Percentiles rank a stretch among this genome's conserved stretches.
Evolutionary conservation across 768 basidiomycete species (phyloP).

Genomic region (Kwoniella sp.): DNA sequence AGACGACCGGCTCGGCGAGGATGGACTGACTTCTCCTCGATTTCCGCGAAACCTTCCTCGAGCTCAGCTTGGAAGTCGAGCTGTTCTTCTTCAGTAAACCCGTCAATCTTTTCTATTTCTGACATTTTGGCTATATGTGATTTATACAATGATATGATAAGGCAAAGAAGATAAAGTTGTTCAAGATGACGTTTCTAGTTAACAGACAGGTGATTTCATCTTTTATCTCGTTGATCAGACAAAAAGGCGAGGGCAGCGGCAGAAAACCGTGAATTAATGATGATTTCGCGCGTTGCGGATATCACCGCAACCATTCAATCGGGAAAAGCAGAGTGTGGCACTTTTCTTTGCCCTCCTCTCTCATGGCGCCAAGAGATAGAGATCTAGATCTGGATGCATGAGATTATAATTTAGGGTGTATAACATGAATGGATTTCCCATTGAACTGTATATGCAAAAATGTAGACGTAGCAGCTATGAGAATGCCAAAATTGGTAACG

Average conservation of each 20-base stretch:
- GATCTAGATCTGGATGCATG: not conserved
- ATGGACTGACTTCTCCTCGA: conserved; percentile 43
- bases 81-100: conserved; percentile 43
- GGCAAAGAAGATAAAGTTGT: not conserved
- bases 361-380: too few species aligned
- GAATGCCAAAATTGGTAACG: not conserved
- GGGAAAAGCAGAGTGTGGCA: not conserved
- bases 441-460: not conserved
- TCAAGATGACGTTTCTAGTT: not conserved
- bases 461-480: not conserved
- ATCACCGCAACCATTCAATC: not conserved
- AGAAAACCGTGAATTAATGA: not conserved
- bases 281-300: not conserved
- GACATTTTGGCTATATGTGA: conserved; percentile 13
- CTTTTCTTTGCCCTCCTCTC: not conserved
- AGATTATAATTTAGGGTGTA: not conserved
- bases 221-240: not conserved
- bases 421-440: too few species aligned
- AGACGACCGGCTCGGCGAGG: not conserved
- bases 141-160: not conserved
- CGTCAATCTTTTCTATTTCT: conserved; percentile 19
- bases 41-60: conserved; percentile 46
- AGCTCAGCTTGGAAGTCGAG: conserved; percentile 47
- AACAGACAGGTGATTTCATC: too few species aligned
- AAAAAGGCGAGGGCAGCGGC: not conserved